Percentiles rank a stretch among this genome's conserved stretches.
Evolutionary conservation across 2,329 filamentous ascomycete species (phyloP).

Genomic region (Cadophora malorum): DNA sequence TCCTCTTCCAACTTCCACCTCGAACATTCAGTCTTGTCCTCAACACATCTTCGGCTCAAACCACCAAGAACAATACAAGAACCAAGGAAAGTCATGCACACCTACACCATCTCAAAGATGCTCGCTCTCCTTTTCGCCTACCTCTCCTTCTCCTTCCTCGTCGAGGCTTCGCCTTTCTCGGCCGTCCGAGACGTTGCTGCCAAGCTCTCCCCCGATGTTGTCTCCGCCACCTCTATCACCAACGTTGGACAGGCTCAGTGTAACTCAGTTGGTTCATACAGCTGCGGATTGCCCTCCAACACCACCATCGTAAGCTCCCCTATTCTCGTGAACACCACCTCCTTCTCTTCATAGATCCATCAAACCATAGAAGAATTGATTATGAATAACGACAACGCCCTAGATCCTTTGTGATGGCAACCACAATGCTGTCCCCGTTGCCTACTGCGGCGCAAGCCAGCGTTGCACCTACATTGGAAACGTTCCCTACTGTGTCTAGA

Average conservation of each 20-base stretch:
- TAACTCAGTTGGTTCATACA: background rate
- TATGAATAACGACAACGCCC: background rate
- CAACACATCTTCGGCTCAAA: background rate
- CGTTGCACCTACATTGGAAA: background rate
- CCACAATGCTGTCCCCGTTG: background rate
- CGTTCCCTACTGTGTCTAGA: background rate
- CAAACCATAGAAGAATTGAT: too few species aligned
- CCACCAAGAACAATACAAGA: background rate
- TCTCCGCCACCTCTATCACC: background rate
- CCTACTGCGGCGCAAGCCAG: background rate
- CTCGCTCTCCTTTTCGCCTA: background rate
- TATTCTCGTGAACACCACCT: background rate
- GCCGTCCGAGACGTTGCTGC: background rate
- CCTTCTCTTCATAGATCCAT: background rate
- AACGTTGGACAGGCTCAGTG: background rate
- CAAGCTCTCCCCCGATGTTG: background rate
- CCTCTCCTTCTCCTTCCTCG: background rate
- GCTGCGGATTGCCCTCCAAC: background rate
- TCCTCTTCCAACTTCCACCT: background rate
- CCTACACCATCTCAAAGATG: background rate
- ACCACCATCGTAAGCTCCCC: background rate
- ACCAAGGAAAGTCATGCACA: background rate
- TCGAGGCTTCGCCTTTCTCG: background rate
- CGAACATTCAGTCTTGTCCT: background rate
- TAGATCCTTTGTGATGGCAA: constrained; percentile 4